Percentiles rank a stretch among this genome's conserved stretches.
Evolutionary conservation across 352 stramenopile genomes (phyloP).

Genomic region (Globisporangium heterothallicum): DNA sequence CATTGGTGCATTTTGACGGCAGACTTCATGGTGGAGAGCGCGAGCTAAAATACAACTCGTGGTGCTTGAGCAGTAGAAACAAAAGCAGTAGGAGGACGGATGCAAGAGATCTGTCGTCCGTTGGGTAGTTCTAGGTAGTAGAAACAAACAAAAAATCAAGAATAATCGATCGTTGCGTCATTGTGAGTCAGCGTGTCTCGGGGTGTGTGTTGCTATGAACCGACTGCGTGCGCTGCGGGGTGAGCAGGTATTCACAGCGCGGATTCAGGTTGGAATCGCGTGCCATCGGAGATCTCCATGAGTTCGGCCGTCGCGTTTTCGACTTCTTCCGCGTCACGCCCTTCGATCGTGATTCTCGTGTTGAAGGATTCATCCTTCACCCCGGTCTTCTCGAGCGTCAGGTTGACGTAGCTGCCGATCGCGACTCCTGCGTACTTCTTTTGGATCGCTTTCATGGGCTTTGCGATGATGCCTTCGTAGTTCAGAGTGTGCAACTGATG

Average conservation of each 20-base stretch:
- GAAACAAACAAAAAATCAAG: no score
- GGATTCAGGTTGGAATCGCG: constrained; percentile 8
- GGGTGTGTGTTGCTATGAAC: background rate
- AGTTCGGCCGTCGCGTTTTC: constrained; percentile 47
- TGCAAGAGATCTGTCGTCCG: no score
- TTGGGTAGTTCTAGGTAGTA: no score
- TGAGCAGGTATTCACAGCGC: background rate
- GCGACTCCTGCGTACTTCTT: constrained; percentile 59
- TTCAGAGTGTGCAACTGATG: constrained; percentile 60
- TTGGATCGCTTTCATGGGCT: constrained; percentile 53
- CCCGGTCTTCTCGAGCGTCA: constrained; percentile 54
- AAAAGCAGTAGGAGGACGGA: no score
- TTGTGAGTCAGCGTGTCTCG: no score
- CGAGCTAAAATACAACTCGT: no score
- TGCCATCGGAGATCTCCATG: constrained; percentile 18
- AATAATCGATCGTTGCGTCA: no score
- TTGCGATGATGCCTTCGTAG: constrained; percentile 62
- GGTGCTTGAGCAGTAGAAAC: no score
- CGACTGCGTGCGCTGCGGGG: no score
- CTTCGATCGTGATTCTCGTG: constrained; percentile 62
- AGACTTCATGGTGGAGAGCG: no score
- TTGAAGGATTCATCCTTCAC: constrained; percentile 59
- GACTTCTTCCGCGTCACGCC: constrained; percentile 42
- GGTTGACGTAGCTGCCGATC: constrained; percentile 84
- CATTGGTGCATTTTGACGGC: no score